Evolutionary conservation across 2,329 filamentous ascomycete species (phyloP), one percentile per base, ranked within the genome.

Genomic region (Ceratocystis diversiconidia): DNA sequence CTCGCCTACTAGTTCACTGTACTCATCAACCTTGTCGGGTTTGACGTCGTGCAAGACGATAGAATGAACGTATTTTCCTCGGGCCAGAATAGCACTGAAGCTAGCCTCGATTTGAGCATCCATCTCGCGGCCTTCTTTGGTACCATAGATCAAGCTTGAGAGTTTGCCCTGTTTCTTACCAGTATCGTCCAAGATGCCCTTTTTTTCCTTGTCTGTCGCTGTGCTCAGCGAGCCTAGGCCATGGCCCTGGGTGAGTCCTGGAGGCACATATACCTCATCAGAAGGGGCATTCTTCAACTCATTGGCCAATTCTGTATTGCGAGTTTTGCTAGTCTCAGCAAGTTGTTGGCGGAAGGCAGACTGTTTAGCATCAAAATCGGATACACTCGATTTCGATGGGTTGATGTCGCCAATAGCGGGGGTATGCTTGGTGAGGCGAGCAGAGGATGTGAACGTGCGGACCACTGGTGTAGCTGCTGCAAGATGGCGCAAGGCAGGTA

Each of bases 21-120:
- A 99, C 73, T 97, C 92, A 69, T 96, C 91, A 60, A 96, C 89
- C 77, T 90, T 94, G 72, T 96, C 91, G 68, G 92, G 91, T 78
- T 95, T 91, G 70, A 99, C 94, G 68, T 95, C 85, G 79, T 99
- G 94, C 73, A 96, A 90, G 67, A 96, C 91, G 74, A 99, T 96
- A 60, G 91, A 95, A 77, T 99, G 94, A 65, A 99, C 92, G 73
- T 99, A 99, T 79, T 99, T 99, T 73, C 94, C 94, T 70, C 94
- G 84, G 28, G 94, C 94, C 59, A 99, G 80, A 57, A 97, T 89
- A 75, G 96, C 92, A 63, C 89, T 95, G 78, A 97, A 99, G 74
- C 89, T 95, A 67, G 92, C 86, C 78, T 97, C 91, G 73, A 99
- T 92, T 77, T 97, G 92, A 69, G 89, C 88, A 73, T 99, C 94